Conservation (phyloP, 441 rosid genomes). For the Bruguiera hainesii region DNA sequence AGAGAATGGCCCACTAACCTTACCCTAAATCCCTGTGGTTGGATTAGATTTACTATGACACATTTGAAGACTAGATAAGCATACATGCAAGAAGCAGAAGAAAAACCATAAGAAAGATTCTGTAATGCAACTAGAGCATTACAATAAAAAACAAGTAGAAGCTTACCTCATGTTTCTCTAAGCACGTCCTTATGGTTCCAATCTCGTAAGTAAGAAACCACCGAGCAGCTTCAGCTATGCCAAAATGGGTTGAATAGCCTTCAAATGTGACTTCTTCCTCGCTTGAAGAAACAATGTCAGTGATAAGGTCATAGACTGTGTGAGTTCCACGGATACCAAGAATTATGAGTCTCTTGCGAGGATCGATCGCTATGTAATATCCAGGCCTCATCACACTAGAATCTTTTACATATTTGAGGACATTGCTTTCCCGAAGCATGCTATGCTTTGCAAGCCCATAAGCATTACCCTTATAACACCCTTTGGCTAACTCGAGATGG, state of each 20-base stretch:
- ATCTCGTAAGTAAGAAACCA: conserved; percentile 88
- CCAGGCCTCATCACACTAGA: conserved; percentile 96
- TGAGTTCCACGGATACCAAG: conserved; percentile 86
- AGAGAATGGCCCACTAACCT: conserved; percentile 96
- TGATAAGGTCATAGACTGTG: conserved; percentile 76
- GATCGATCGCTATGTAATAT: conserved; percentile 77
- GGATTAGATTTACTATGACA: conserved; percentile 27
- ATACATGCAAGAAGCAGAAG: neutral
- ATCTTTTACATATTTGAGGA: conserved; percentile 68
- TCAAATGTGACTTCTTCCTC: conserved; percentile 78
- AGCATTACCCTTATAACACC: conserved; percentile 59
- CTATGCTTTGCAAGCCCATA: conserved; percentile 62
- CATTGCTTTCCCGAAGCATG: conserved; percentile 76
- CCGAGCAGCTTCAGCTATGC: conserved; percentile 89
- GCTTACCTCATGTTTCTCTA: conserved; percentile 61
- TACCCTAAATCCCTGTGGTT: conserved; percentile 79
- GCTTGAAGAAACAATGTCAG: conserved; percentile 77
- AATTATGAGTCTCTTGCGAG: conserved; percentile 66
- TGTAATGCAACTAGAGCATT: neutral
- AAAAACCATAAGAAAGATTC: neutral
- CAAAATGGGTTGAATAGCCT: conserved; percentile 89
- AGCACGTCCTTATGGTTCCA: conserved; percentile 61
- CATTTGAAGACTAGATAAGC: neutral
- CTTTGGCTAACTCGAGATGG: conserved; percentile 82
- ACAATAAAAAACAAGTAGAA: neutral